phyloP scores from a whole-genome alignment of 208 protist species.

The Baffinella frigidus region DNA sequence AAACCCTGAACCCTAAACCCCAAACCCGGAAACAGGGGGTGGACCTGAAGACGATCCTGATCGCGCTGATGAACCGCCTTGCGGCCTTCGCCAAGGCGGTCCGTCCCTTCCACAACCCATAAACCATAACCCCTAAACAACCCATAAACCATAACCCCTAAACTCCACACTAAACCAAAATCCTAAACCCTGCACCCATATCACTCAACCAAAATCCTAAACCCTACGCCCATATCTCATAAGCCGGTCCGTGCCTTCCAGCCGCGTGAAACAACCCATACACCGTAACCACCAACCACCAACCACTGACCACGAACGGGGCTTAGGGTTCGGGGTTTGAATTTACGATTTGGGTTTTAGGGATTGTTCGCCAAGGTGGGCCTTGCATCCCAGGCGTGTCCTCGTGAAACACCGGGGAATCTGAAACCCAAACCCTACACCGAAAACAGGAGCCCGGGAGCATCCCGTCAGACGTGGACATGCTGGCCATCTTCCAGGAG shows the following conservation, averaged over 20 bases:
- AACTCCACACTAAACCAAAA: too few relatives aligned
- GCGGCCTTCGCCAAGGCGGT: conserved; percentile 39
- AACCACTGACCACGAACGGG: background rate
- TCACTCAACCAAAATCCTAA: too few relatives aligned
- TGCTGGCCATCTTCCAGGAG: conserved; percentile 46
- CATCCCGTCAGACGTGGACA: conserved; percentile 38
- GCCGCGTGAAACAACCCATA: too few relatives aligned
- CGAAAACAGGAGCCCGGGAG: background rate
- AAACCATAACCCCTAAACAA: background rate
- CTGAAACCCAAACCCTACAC: too few relatives aligned
- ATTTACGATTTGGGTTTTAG: background rate
- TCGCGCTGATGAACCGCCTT: conserved; percentile 60
- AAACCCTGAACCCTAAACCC: background rate
- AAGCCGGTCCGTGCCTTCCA: background rate
- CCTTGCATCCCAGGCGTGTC: too few relatives aligned
- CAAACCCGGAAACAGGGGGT: background rate
- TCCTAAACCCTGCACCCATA: too few relatives aligned
- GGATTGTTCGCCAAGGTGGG: background rate
- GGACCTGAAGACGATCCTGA: background rate
- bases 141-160: background rate
- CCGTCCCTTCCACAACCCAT: background rate
- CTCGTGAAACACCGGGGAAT: too few relatives aligned
- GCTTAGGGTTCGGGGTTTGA: background rate
- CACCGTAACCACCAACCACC: background rate
- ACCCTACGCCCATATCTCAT: too few relatives aligned